Percentiles rank a stretch among this genome's conserved stretches.
Conservation (phyloP, 2,329 filamentous ascomycete genomes). For the Aspergillus persii region DNA sequence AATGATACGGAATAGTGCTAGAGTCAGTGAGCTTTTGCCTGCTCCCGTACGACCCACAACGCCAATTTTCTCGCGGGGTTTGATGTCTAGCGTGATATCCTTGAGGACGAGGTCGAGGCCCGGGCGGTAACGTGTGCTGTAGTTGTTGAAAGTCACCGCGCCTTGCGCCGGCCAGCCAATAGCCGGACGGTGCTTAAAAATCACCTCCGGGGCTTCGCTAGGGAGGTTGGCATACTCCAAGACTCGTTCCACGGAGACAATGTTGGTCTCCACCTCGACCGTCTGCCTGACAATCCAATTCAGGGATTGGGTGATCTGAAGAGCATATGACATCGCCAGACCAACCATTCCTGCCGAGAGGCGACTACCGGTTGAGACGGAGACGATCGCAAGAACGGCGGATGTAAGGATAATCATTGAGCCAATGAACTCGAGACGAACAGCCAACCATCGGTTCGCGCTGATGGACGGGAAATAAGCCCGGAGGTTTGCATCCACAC, state of each 20-base stretch:
- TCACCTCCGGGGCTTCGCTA: constrained; percentile 90
- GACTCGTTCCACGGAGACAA: constrained; percentile 95
- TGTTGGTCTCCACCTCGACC: constrained; percentile 99
- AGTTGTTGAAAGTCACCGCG: constrained; percentile 85
- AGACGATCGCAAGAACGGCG: constrained; percentile 76
- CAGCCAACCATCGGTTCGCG: constrained; percentile 89
- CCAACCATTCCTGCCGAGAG: constrained; percentile 77
- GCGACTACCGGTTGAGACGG: constrained; percentile 65
- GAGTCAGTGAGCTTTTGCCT: constrained; percentile 89
- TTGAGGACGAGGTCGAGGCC: constrained; percentile 90
- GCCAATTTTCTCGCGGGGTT: constrained; percentile 95
- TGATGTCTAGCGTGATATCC: constrained; percentile 87
- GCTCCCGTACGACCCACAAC: constrained; percentile 95
- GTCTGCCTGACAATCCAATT: constrained; percentile 99
- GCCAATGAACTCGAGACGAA: constrained; percentile 92
- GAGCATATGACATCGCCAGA: constrained; percentile 92
- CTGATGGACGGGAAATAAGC: constrained; percentile 97
- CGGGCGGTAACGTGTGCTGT: constrained; percentile 87
- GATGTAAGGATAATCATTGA: constrained; percentile 88
- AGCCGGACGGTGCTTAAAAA: constrained; percentile 79
- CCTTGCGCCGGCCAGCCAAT: constrained; percentile 90
- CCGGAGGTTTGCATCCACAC: constrained; percentile 88
- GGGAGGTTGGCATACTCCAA: constrained; percentile 91
- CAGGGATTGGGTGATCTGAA: constrained; percentile 94
- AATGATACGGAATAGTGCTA: constrained; percentile 93